phyloP scores from a whole-genome alignment of 2,329 filamentous ascomycete genomes.

The Aschersonia sp. region DNA sequence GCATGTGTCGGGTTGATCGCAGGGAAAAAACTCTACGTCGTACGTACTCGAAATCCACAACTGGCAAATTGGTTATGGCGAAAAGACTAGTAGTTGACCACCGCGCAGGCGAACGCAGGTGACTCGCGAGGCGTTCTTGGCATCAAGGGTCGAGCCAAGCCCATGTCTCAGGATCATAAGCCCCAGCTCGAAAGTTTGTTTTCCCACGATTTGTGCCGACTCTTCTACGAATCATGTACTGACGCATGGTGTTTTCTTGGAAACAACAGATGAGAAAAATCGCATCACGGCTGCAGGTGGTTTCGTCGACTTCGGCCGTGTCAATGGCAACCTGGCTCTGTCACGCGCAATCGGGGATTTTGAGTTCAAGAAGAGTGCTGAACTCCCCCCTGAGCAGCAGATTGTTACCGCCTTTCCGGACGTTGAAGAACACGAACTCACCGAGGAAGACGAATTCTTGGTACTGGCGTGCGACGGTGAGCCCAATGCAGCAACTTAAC shows the following conservation, averaged over 20 bases:
- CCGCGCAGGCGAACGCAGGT: constrained; percentile 73
- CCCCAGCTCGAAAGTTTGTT: constrained; percentile 88
- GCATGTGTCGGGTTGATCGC: constrained; percentile 84
- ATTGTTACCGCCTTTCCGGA: constrained; percentile 97
- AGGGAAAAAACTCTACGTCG: constrained; percentile 84
- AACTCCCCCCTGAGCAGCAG: constrained; percentile 93
- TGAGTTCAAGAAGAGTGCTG: constrained; percentile 98
- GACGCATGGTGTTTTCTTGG: constrained; percentile 3
- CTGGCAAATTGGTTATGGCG: not conserved
- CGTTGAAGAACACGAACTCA: constrained; percentile 79
- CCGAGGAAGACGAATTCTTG: constrained; percentile 88
- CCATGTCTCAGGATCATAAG: constrained; percentile 98
- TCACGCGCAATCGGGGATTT: constrained; percentile 98
- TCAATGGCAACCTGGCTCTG: constrained; percentile 93
- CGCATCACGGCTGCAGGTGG: constrained; percentile 91
- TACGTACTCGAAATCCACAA: constrained; percentile 35
- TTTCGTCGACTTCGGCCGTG: constrained; percentile 95
- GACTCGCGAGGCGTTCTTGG: constrained; percentile 91
- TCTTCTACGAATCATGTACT: not conserved
- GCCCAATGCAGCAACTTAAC: constrained; percentile 11
- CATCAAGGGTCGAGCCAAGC: constrained; percentile 94
- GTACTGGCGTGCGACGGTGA: constrained; percentile 85
- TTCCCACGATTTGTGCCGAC: not conserved
- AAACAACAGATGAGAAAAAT: constrained; percentile 66
- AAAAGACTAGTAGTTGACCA: not conserved